Percentiles rank a stretch among this genome's conserved stretches.
phyloP scores from a whole-genome alignment of 2,329 filamentous ascomycete genomes.

The Rhexocercosporidium sp. region DNA sequence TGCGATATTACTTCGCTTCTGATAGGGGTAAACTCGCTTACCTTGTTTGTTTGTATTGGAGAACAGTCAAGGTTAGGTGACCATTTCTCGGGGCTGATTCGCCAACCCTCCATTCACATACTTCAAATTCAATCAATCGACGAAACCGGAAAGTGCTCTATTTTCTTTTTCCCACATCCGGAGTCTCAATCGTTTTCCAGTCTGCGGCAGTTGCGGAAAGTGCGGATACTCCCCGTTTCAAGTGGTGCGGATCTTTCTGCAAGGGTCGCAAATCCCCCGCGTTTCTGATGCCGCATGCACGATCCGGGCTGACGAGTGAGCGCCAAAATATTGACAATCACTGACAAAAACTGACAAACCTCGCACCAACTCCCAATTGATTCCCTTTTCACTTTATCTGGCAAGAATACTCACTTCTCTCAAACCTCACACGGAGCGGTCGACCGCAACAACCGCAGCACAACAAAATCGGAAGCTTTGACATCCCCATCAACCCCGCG shows the following conservation, averaged over 20 bases:
- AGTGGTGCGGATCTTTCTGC: too few relatives aligned
- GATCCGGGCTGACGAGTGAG: slow-evolving; percentile 13
- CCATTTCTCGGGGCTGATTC: too few relatives aligned
- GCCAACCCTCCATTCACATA: too few relatives aligned
- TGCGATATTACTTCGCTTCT: too few relatives aligned
- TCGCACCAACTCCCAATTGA: not conserved
- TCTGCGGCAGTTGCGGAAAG: not conserved
- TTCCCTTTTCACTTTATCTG: not conserved
- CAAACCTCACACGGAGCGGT: not conserved
- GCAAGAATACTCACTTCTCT: not conserved
- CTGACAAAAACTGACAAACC: slow-evolving; percentile 8
- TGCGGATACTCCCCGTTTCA: not conserved
- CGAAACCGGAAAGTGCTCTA: too few relatives aligned
- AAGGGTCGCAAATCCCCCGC: slow-evolving; percentile 11
- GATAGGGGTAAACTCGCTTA: too few relatives aligned
- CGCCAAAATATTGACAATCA: slow-evolving; percentile 11
- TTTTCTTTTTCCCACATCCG: too few relatives aligned
- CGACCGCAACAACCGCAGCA: not conserved
- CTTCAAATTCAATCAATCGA: too few relatives aligned
- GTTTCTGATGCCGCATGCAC: not conserved
- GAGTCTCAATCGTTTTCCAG: too few relatives aligned
- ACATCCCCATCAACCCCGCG: not conserved
- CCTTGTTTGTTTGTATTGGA: too few relatives aligned
- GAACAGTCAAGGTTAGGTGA: too few relatives aligned
- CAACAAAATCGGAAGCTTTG: not conserved